Base-by-base conservation (phyloP, 129 eudicot genomes). In the Saposhnikovia divaricata region DNA sequence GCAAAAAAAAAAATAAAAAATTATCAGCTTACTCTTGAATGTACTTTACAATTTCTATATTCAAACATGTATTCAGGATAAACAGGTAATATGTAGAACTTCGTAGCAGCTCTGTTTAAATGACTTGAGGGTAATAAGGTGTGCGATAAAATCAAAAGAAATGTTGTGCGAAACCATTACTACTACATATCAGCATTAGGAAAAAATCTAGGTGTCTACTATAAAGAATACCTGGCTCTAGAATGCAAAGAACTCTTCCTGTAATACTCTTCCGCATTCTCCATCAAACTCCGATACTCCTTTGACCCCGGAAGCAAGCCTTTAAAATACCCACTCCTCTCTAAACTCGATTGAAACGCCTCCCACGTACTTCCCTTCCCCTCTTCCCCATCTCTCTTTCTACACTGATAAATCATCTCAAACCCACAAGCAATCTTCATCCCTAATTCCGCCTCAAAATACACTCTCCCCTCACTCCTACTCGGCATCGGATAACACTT, bases 371-470 rank as follows among this genome's bases (percentile, higher is more conserved):
- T 78, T 68, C 97, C 96, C 80, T 89, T 94, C 81, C 97, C 98
- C 80, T 92, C 96, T 38, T 80, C 85, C 39, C 92, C 92, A 1
- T 91, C 84, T 76, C 72, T 87, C 83, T 85, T 90, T 83, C 87
- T 90, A 80, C 81, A 59, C 85, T 92, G 97, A 89, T 94, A 94
- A 85, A 94, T 84, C 98, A 94, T 94, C 82, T 94, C 98, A 79
- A 94, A 85, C 80, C 98, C 98, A 73, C 98, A 94, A 8, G 96
- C 87, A 47, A 94, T 92, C 90, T 94, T 94, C 98, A 94, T 94
- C 63, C 97, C 98, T 74, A 94, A 81, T 46, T 94, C 98, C 4
- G 98, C 98, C 82, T 90, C 92, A 84, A 38, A 16, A 80, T 90
- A 92, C 34, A 40, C 78, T 23, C 80, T 90, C 75, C 78, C 71